Base-by-base conservation (phyloP, 2,329 filamentous ascomycete species). In the Aotearoamyces nothofagi region DNA sequence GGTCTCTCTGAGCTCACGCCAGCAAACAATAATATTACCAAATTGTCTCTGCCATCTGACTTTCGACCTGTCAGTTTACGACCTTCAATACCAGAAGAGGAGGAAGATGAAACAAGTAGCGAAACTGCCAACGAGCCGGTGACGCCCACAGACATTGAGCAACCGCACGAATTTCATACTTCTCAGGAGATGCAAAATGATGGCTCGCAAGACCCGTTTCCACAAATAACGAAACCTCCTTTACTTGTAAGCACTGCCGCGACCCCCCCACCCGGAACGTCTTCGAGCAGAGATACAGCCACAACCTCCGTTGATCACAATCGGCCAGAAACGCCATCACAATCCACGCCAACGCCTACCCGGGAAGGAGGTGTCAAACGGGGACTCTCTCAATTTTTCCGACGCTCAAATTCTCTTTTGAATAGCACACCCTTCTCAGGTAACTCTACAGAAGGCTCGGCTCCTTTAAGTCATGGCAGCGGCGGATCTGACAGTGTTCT, bases 121-220 rank as follows among this genome's bases (percentile, higher is more conserved):
- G 69, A 74, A 42, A 62, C 61, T 14, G 55, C 58, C 31, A 63
- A 66, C 52, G 70, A 75, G 39, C 70, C 70, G 24, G 56, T 69
- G 33, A 76, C 70, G 13, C 71, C 70, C 26, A 61, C 69, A 34
- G 73, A 69, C 42, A 57, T 56, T 41, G 59, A 63, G 36, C 61
- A 66, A 42, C 69, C 67, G 26, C 61, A 63, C 33, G 64, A 69
- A 38, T 69, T 71, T 36, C 55, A 55, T 24, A 20, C 19, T 26
- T 49, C 53, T 19, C 46, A 57, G 35, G 54, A 57, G 16, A 14
- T 17, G 5, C 27, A 30, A 14, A 22, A 30, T 24, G 30, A 26
- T 13, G 27, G 25, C 27, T 22, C 32, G 16, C 28, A 30, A 19
- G 17, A 16, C 13, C n/a, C 32, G n/a, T 19, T 15, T 30, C 29